Evolutionary conservation across 1,139 yeast genomes (phyloP), one percentile per base, ranked within the genome.

Genomic region (Geotrichum reessii): DNA sequence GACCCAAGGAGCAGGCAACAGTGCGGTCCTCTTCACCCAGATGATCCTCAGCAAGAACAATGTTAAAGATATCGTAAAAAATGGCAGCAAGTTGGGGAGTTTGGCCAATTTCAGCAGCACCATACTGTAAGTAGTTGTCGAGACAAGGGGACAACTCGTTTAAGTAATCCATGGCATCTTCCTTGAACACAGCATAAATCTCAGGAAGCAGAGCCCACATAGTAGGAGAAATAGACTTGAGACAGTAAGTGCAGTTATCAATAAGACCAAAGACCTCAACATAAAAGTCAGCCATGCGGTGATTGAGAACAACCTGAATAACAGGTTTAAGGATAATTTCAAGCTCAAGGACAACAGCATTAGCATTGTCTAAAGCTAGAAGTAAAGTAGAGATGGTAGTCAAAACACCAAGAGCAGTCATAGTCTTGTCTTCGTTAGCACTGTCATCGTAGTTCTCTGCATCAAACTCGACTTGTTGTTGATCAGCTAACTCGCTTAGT

Each of bases 321-420:
- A 86, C 86, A 14, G 97, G 96, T 49, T 83, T 75, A 61, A 87
- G 82, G 4, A 86, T 83, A 62, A 82, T 84, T 68, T 91, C 97
- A 58, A 93, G 78, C 67, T 81, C 80, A 53, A 77, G 73, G 50
- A 92, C 80, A 58, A 88, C 80, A 28, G 84, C 90, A 25, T 77
- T 77, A 1, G 96, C 85, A 68, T 86, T 87, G 71, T 93, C 98
- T 71, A 93, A 85, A 12, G 96, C 87, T 61, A 91, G 73, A 55
- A 93, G 74, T n/a, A 93, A 86, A 0, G 97, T 90, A 55, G 90
- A 85, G 77, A 92, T 83, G 1, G 98, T 92, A 66, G 87, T 90
- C 65, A 93, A 76, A 33, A 91, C 80, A 40, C 98, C 97, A 53
- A 88, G 74, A 0, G 95, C 97, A 0, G 97, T 92, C 81, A 88